Base-by-base conservation (phyloP, 2,329 filamentous ascomycete genomes). In the Neophaeococcomyces aloes region DNA sequence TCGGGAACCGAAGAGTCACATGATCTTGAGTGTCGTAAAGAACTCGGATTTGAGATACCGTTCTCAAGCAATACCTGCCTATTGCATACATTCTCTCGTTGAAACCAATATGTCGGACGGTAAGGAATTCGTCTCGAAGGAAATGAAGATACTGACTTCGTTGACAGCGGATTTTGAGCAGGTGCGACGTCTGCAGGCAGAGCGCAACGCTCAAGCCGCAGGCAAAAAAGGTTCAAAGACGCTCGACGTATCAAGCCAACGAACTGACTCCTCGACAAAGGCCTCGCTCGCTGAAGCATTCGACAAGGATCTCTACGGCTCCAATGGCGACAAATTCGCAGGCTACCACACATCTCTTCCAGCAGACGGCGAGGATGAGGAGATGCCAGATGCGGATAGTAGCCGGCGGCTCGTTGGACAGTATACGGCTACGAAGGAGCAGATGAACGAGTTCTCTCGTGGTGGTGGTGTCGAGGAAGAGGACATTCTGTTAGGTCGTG, bases 371-470 rank as follows among this genome's bases (percentile, higher is more conserved):
- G 82, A 86, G 47, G 83, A 88, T 53, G 80, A 82, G 57, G 81
- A 83, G 47, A 86, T 86, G 76, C 76, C 76, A 38, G 84, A 81
- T 62, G 78, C 68, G 45, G 82, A 84, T 62, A 61, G 69, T 35
- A 70, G 84, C 55, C 78, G 83, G 57, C 78, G 86, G 48, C 72
- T 98, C 48, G 82, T 95, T 27, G 89, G 88, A 51, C 91, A 96
- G 65, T 98, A 98, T 66, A 98, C 91, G 29, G 91, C 91, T 19
- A 89, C 87, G 30, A 82, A 78, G 54, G 80, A 84, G 39, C 86
- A 95, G 67, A 88, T 98, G 60, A 86, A 94, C 61, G 91, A 98
- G 66, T 94, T 94, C 65, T 81, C 89, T 18, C 79, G 78, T 42
- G 88, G 88, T 44, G 73, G 75, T 49, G 88, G 85, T 33, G 86